Base-by-base conservation (phyloP, 352 stramenopile species). In the Phytopythium vexans region DNA sequence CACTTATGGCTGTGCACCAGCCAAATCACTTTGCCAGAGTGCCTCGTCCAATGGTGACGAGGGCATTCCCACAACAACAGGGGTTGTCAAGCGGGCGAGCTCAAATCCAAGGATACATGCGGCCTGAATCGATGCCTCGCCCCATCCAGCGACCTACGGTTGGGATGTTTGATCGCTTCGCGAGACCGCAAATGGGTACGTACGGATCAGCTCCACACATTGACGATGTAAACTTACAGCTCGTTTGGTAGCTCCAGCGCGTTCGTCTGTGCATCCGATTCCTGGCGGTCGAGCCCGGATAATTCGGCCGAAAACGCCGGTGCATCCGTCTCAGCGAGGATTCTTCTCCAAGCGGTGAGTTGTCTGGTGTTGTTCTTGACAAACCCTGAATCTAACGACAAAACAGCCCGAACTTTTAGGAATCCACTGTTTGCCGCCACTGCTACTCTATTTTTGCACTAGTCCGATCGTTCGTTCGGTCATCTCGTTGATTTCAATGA, bases 281-380 rank as follows among this genome's bases (percentile, higher is more conserved):
- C 62, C 67, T 10, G 63, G 49, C 8, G 48, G 64, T 45, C 72
- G 77, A 58, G 74, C 70, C 49, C 74, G 76, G 3, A 82, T 89
- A 8, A 42, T 88, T 50, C 73, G 78, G 43, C 82, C 78, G 12
- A 92, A 89, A 54, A 92, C 78, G 2, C 82, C 82, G n/a, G 33
- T 88, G 3, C 78, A 89, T 55, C 51, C 70, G 7, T 75, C 78
- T 33, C 82, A 92, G 44, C 65, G 79, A 43, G 67, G 74, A 41
- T 87, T 88, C 43, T 49, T 89, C 15, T 68, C 78, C 7, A 88
- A 84, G 49, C 66, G 81, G 81, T 91, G 68, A 16, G 16, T 1
- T 37, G 48, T 4, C 31, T 1, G 16, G 11, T 27, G 21, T 27
- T 27, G 21, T 27, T 27, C 21, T 27, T 27, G 21, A 27, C 21